A percentile compares a stretch with the other conserved stretches of the same genome.
Conservation (phyloP, 2,329 filamentous ascomycete genomes). For the Aquanectria penicillioides region DNA sequence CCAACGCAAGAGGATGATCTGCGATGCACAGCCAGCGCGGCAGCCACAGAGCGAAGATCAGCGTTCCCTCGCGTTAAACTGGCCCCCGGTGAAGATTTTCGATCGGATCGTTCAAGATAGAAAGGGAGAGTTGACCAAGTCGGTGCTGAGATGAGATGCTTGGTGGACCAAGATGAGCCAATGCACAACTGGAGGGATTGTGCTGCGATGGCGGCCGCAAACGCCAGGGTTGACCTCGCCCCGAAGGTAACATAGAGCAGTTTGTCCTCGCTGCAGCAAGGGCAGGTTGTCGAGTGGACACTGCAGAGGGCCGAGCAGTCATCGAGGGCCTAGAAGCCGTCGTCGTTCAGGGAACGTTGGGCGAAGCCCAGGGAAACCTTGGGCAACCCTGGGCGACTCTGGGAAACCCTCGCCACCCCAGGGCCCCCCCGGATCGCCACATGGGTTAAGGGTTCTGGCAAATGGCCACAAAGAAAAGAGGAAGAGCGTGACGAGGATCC, state of each 20-base stretch:
- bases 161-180: conserved; percentile 17
- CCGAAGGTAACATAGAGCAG: too few species aligned
- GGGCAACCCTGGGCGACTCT: too few species aligned
- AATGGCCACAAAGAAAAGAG: conserved; percentile 9
- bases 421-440: conserved; percentile 13
- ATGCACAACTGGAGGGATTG: conserved; percentile 1
- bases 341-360: background rate
- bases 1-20: conserved; percentile 7
- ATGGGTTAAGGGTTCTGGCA: conserved; percentile 10
- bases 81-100: background rate
- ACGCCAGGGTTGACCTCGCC: background rate
- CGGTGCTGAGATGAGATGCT: conserved; percentile 8
- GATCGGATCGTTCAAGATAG: background rate
- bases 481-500: background rate
- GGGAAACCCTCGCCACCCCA: too few species aligned
- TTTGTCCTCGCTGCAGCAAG: too few species aligned
- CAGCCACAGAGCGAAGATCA: background rate
- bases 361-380: too few species aligned
- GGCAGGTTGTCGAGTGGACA: background rate
- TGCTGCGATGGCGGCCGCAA: background rate
- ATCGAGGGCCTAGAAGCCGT: background rate
- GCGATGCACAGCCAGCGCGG: background rate
- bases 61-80: background rate
- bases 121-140: background rate
- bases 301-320: background rate